These are phyloP conservation scores for Nicotiana undulata DNA, from an alignment of 257 asterid species.

Conservation along the genomic window DNA sequence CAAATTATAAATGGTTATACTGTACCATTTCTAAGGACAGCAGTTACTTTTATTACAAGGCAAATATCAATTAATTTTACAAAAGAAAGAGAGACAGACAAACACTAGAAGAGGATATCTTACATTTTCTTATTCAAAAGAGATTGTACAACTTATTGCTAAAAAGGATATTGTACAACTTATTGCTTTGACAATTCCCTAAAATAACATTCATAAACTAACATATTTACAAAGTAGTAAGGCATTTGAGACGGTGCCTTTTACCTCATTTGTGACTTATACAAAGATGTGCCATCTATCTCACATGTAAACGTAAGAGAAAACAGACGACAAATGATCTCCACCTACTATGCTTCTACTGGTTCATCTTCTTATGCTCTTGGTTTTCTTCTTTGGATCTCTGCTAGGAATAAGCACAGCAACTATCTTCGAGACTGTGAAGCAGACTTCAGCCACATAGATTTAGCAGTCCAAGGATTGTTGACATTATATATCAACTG, in stretches of 20 bases:
- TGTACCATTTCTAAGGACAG: neutral
- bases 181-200: neutral
- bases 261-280: neutral
- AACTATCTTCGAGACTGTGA: too few species aligned
- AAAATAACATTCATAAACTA: neutral
- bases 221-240: neutral
- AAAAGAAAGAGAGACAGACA: neutral
- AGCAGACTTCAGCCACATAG: too few species aligned
- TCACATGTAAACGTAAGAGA: neutral
- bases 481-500: too few species aligned
- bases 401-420: neutral
- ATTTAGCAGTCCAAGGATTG: too few species aligned
- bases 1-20: too few species aligned
- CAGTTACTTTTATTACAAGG: neutral
- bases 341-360: neutral
- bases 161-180: neutral
- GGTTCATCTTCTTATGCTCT: neutral
- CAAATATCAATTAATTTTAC: neutral
- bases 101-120: neutral
- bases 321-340: neutral
- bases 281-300: neutral
- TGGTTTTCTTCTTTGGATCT: neutral
- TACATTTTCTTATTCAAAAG: neutral
- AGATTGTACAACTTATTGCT: neutral
- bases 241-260: neutral